Conservation (phyloP, 768 basidiomycete genomes). For the Mycena rebaudengoi region DNA sequence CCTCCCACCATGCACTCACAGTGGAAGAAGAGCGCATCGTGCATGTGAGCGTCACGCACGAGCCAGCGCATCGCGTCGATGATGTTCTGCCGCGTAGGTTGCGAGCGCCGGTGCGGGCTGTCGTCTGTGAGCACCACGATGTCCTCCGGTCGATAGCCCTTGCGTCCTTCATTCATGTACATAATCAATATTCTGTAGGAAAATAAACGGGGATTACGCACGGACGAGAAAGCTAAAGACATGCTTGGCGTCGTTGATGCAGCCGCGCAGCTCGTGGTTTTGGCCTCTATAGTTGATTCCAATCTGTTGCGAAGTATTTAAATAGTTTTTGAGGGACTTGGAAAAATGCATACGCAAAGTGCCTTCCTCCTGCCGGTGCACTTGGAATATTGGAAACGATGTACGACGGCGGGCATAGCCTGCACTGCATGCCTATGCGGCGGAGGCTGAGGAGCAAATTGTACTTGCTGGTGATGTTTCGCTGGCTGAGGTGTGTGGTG, state of each 20-base stretch:
- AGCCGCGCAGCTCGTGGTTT: constrained; percentile 70
- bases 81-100: constrained; percentile 58
- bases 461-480: too few species aligned
- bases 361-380: constrained; percentile 33
- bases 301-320: constrained; percentile 61
- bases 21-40: constrained; percentile 84
- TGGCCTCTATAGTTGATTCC: constrained; percentile 84
- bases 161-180: constrained; percentile 46
- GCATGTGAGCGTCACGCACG: constrained; percentile 68
- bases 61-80: constrained; percentile 65
- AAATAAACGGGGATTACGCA: constrained; percentile 37
- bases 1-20: too few species aligned
- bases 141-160: constrained; percentile 65
- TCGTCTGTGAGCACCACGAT: constrained; percentile 79
- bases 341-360: constrained; percentile 26
- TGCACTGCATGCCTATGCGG: neutral
- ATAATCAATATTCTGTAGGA: neutral
- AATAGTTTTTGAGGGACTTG: too few species aligned
- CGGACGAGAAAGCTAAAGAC: constrained; percentile 73
- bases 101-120: constrained; percentile 47
- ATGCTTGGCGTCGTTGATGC: constrained; percentile 82
- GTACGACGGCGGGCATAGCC: constrained; percentile 1
- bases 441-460: neutral
- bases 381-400: constrained; percentile 29
- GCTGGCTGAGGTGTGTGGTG: neutral